Conservation (phyloP, 768 basidiomycete genomes). For the Tylopilus balloui region DNA sequence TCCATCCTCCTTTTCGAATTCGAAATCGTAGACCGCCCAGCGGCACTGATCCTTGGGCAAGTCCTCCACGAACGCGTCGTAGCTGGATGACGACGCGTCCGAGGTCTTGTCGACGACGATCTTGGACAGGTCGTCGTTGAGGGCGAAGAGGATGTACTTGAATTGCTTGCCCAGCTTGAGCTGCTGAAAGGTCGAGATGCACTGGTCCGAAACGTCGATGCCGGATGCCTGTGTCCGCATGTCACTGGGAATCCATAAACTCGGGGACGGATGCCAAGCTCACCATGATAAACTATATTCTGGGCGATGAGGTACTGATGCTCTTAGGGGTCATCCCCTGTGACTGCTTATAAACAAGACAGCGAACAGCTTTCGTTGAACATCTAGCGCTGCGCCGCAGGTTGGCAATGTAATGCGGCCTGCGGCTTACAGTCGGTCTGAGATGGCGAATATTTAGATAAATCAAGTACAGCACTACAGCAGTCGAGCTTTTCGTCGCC, state of each 20-base stretch:
- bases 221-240: conserved; percentile 24
- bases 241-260: too few relatives aligned
- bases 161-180: conserved; percentile 41
- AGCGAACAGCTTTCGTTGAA: not conserved
- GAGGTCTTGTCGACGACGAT: conserved; percentile 75
- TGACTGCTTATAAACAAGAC: conserved; percentile 12
- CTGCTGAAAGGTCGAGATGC: conserved; percentile 31
- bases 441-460: not conserved
- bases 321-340: conserved; percentile 13
- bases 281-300: conserved; percentile 21
- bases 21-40: conserved; percentile 93
- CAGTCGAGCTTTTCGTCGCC: not conserved
- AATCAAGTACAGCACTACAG: conserved; percentile 7
- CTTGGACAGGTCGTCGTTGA: conserved; percentile 59
- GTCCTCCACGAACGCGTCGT: conserved; percentile 68
- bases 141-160: conserved; percentile 80
- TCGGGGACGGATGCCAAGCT: not conserved
- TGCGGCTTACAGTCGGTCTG: not conserved
- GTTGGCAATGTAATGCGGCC: conserved; percentile 2
- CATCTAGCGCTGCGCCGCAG: conserved; percentile 10
- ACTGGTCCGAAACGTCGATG: conserved; percentile 50
- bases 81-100: conserved; percentile 39
- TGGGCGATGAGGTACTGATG: not conserved
- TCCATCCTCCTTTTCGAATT: conserved; percentile 69
- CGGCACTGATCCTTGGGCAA: conserved; percentile 73